Conservation (phyloP, 805 yeast genomes). For the Metschnikowia rubicola region DNA sequence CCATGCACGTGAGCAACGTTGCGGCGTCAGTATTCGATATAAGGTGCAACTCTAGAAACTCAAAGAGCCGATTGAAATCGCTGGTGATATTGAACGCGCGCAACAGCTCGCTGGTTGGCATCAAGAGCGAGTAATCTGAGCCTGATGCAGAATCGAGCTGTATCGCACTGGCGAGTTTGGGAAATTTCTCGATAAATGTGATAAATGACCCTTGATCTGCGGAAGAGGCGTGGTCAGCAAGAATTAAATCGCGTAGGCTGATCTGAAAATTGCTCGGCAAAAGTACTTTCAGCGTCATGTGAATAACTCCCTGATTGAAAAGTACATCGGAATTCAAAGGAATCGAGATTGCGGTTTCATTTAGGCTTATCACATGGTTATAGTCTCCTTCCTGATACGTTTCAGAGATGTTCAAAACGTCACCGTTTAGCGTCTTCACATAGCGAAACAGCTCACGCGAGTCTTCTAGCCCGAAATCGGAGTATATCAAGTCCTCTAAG, state of each 20-base stretch:
- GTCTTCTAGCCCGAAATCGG: conserved; percentile 47
- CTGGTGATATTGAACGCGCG: conserved; percentile 47
- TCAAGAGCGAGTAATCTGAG: conserved; percentile 54
- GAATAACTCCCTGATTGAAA: conserved; percentile 83
- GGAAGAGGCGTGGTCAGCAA: conserved; percentile 41
- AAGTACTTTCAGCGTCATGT: conserved; percentile 54
- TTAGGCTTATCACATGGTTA: conserved; percentile 26
- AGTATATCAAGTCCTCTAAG: conserved; percentile 61
- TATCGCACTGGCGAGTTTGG: conserved; percentile 41
- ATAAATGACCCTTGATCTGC: conserved; percentile 32
- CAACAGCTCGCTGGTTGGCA: conserved; percentile 65
- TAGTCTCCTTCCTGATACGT: conserved; percentile 17
- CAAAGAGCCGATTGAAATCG: conserved; percentile 41
- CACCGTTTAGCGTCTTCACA: conserved; percentile 28
- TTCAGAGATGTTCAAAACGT: conserved; percentile 22
- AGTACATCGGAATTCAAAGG: conserved; percentile 59
- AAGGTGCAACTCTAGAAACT: conserved; percentile 65
- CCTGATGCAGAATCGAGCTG: conserved; percentile 26
- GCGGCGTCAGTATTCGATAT: conserved; percentile 55
- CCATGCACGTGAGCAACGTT: conserved; percentile 47
- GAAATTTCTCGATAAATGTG: conserved; percentile 44
- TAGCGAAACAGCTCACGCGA: conserved; percentile 10
- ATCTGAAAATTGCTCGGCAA: conserved; percentile 58
- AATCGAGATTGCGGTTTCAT: conserved; percentile 31
- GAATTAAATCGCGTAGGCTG: conserved; percentile 51